These are phyloP conservation scores for Neurospora sp. DNA, from an alignment of 495 filamentous ascomycete species.

Conservation along the genomic window DNA sequence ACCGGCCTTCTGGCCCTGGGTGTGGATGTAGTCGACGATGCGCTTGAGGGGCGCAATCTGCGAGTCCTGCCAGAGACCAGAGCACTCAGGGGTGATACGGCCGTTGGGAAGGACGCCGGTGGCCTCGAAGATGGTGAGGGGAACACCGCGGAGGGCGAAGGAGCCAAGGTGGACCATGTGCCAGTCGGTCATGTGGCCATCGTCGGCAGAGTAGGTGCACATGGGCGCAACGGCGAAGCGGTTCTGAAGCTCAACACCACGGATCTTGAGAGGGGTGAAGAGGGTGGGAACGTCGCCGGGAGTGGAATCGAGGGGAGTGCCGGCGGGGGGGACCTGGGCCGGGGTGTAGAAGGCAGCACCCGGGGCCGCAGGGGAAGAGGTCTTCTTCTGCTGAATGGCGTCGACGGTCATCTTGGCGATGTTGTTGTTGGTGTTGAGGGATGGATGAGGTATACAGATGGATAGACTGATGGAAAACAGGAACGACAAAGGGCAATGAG, in stretches of 20 bases:
- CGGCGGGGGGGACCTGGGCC: slow-evolving; percentile 42
- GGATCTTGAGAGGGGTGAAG: slow-evolving; percentile 56
- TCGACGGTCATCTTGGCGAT: not conserved
- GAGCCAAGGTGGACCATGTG: slow-evolving; percentile 56
- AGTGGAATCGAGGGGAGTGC: slow-evolving; percentile 36
- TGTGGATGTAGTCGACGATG: slow-evolving; percentile 50
- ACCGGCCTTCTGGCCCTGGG: slow-evolving; percentile 55
- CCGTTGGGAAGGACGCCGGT: slow-evolving; percentile 57
- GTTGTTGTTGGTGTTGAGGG: not conserved
- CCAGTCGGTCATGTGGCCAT: slow-evolving; percentile 61
- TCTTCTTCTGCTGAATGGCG: not conserved
- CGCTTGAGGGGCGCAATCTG: slow-evolving; percentile 56
- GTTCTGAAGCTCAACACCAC: slow-evolving; percentile 61
- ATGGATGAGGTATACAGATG: not conserved
- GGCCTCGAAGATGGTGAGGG: slow-evolving; percentile 60
- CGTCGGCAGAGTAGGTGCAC: slow-evolving; percentile 60
- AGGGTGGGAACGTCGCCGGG: slow-evolving; percentile 43
- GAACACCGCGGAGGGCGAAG: slow-evolving; percentile 52
- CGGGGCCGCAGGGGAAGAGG: slow-evolving; percentile 21
- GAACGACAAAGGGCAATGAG: not conserved
- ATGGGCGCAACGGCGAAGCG: slow-evolving; percentile 52
- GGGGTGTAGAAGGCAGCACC: slow-evolving; percentile 50
- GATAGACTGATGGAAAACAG: not conserved
- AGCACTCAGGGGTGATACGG: slow-evolving; percentile 59
- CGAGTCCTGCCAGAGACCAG: slow-evolving; percentile 58